Conservation (phyloP, 129 eudicot genomes). For the Apium graveolens region DNA sequence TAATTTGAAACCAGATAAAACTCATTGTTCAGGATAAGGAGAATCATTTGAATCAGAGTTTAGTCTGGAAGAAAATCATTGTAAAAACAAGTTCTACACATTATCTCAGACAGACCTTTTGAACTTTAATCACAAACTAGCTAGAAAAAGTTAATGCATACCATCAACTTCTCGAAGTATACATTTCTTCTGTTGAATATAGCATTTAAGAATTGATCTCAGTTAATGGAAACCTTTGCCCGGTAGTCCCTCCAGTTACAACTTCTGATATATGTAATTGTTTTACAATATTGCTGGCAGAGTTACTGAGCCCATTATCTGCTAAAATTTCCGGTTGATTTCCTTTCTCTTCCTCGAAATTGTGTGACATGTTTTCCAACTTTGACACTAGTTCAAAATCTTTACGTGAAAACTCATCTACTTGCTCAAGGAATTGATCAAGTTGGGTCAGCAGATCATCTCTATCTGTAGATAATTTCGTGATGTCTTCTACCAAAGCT, state of each 20-base stretch:
- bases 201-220: slow-evolving; percentile 29
- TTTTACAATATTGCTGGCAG: background rate
- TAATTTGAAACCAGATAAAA: background rate
- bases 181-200: background rate
- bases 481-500: slow-evolving; percentile 30
- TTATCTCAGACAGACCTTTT: background rate
- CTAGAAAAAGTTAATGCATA: background rate
- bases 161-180: background rate
- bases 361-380: slow-evolving; percentile 33
- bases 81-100: background rate
- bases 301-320: background rate
- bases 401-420: slow-evolving; percentile 30
- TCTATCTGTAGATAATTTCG: slow-evolving; percentile 22
- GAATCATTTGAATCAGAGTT: background rate
- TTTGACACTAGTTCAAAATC: slow-evolving; percentile 35
- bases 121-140: background rate
- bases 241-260: slow-evolving; percentile 18
- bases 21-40: background rate
- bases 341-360: slow-evolving; percentile 19
- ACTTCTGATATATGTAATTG: slow-evolving; percentile 18
- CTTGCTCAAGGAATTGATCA: slow-evolving; percentile 23
- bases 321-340: background rate
- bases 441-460: slow-evolving; percentile 32
- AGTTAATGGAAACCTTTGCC: slow-evolving; percentile 29
- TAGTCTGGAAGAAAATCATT: background rate